Conservation (phyloP, 2,329 filamentous ascomycete genomes). For the Microdochium trichocladiopsis region DNA sequence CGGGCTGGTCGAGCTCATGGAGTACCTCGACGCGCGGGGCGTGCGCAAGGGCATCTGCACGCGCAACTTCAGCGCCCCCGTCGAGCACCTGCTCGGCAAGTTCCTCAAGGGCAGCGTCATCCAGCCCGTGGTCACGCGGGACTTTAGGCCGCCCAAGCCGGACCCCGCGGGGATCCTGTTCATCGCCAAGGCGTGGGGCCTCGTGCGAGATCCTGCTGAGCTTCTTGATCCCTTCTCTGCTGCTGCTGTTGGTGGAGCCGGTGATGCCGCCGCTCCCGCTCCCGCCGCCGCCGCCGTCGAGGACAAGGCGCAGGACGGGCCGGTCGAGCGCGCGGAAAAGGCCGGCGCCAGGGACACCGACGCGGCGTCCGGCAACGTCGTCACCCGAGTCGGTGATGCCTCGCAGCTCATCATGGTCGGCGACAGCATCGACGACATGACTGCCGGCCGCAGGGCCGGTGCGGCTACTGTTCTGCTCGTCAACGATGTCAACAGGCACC, state of each 20-base stretch:
- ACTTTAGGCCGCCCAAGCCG: constrained; percentile 79
- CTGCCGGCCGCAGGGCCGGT: constrained; percentile 73
- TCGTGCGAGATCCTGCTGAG: constrained; percentile 27
- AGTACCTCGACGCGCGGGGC: constrained; percentile 62
- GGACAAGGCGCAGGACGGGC: constrained; percentile 10
- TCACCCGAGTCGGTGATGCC: constrained; percentile 37
- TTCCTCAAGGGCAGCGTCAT: constrained; percentile 67
- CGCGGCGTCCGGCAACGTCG: constrained; percentile 25
- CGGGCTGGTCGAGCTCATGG: constrained; percentile 71
- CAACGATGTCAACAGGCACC: constrained; percentile 69
- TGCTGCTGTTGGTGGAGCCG: background rate
- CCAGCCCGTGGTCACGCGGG: constrained; percentile 74
- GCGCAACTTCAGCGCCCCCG: constrained; percentile 81
- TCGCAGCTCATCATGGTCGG: constrained; percentile 58
- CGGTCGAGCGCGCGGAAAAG: constrained; percentile 5
- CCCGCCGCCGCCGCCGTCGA: constrained; percentile 10
- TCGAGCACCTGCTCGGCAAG: constrained; percentile 65
- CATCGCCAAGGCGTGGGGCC: constrained; percentile 71
- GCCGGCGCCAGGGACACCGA: constrained; percentile 8
- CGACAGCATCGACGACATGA: constrained; percentile 89
- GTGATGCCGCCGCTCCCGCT: constrained; percentile 1
- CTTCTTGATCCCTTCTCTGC: constrained; percentile 2
- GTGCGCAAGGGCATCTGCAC: constrained; percentile 85
- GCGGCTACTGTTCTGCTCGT: constrained; percentile 84
- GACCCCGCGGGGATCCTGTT: constrained; percentile 81